Evolutionary conservation across 2,329 filamentous ascomycete species (phyloP).

Genomic region (Bertia moriformis): DNA sequence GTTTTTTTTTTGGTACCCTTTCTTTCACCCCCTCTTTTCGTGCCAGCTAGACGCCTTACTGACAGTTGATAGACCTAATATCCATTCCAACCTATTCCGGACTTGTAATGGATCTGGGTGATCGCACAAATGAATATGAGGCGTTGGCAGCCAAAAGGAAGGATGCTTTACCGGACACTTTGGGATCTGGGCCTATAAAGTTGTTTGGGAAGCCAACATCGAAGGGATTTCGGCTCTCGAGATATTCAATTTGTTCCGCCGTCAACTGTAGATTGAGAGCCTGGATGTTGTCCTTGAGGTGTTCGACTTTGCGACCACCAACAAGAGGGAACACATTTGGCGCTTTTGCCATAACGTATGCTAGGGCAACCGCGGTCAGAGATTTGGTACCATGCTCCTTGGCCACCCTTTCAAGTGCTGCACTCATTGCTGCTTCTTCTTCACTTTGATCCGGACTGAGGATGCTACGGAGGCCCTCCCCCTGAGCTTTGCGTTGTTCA

Average conservation of each 20-base stretch:
- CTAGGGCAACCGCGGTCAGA: constrained; percentile 36
- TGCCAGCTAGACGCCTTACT: no score
- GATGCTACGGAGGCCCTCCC: not conserved
- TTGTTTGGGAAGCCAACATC: constrained; percentile 40
- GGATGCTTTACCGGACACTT: no score
- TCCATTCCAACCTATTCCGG: no score
- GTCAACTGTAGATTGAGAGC: constrained; percentile 33
- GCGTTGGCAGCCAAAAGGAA: no score
- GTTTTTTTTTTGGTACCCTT: no score
- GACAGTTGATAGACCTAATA: no score
- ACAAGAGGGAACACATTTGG: constrained; percentile 42
- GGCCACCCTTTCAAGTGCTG: constrained; percentile 4
- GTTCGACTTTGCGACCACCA: constrained; percentile 39
- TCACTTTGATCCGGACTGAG: not conserved
- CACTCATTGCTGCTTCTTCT: not conserved
- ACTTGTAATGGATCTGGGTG: no score
- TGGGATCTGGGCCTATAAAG: no score
- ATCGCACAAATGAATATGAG: no score
- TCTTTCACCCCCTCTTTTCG: no score
- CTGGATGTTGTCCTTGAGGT: constrained; percentile 39
- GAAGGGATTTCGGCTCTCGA: constrained; percentile 33
- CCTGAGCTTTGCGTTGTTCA: not conserved
- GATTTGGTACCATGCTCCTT: constrained; percentile 1
- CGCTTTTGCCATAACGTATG: constrained; percentile 40
- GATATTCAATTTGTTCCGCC: constrained; percentile 34